Conservation (phyloP, 345 rosid species). For the Salix suchowensis region DNA sequence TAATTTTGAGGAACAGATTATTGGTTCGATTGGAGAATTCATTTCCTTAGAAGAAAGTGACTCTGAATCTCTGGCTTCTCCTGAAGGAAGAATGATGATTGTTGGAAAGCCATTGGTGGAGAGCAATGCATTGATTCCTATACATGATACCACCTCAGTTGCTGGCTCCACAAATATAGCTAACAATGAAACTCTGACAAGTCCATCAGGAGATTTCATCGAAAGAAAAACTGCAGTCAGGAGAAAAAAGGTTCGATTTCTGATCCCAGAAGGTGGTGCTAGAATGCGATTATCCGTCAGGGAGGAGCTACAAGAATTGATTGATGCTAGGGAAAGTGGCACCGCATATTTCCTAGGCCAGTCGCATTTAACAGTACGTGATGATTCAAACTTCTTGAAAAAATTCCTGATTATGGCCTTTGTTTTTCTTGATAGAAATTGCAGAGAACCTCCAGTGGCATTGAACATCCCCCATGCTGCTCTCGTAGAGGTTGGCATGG, state of each 20-base stretch:
- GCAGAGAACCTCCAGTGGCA: conserved; percentile 43
- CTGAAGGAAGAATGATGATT: conserved; percentile 42
- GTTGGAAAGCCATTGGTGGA: conserved; percentile 22
- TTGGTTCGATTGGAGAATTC: conserved; percentile 47
- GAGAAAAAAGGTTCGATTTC: conserved; percentile 47
- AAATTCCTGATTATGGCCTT: conserved; percentile 34
- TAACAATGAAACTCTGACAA: neutral
- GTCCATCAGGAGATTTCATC: neutral
- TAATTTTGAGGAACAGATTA: conserved; percentile 55
- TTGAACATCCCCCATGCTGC: conserved; percentile 61
- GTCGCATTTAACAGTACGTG: conserved; percentile 37
- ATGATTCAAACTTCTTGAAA: conserved; percentile 38
- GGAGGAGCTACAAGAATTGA: conserved; percentile 44
- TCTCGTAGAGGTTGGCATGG: conserved; percentile 57
- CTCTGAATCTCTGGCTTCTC: conserved; percentile 14
- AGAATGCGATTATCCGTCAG: conserved; percentile 21
- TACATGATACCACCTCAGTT: conserved; percentile 6
- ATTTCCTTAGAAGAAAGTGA: conserved; percentile 49
- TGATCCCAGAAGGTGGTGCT: conserved; percentile 32
- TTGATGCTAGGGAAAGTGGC: conserved; percentile 57
- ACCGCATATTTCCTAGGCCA: conserved; percentile 54
- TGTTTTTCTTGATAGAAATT: conserved; percentile 41
- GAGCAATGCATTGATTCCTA: conserved; percentile 30
- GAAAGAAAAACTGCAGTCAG: neutral
- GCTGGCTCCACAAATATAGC: neutral